These are phyloP conservation scores for Penicillium sp. DNA, from an alignment of 2,329 filamentous ascomycete genomes.

Conservation along the genomic window DNA sequence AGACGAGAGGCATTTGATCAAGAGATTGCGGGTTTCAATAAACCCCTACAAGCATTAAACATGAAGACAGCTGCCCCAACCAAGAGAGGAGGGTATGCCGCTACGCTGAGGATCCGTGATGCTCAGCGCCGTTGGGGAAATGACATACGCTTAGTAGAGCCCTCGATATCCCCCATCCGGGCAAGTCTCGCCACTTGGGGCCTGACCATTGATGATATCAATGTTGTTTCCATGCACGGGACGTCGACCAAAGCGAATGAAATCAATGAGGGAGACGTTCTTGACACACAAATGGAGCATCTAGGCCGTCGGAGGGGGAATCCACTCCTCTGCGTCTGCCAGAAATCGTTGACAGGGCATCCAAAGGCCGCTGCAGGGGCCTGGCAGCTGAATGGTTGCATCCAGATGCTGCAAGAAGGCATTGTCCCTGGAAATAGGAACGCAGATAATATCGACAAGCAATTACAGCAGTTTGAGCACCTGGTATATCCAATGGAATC, in stretches of 20 bases:
- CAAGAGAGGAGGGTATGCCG: neutral
- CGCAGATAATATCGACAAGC: conserved; percentile 83
- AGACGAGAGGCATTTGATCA: conserved; percentile 89
- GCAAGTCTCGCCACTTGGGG: conserved; percentile 95
- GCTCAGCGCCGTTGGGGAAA: conserved; percentile 88
- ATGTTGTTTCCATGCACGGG: conserved; percentile 94
- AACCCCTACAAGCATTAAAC: neutral
- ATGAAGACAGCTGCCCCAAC: too few species aligned
- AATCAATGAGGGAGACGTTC: conserved; percentile 96
- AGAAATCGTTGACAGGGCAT: conserved; percentile 96
- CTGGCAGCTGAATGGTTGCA: conserved; percentile 97
- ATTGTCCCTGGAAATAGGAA: conserved; percentile 95
- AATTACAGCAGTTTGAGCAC: conserved; percentile 35
- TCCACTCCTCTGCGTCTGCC: conserved; percentile 86
- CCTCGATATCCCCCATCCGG: conserved; percentile 87
- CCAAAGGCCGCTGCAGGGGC: conserved; percentile 97
- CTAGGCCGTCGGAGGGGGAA: conserved; percentile 94
- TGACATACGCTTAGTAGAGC: conserved; percentile 93
- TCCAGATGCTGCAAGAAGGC: conserved; percentile 90
- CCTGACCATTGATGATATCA: conserved; percentile 91
- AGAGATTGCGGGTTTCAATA: conserved; percentile 82
- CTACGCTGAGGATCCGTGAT: conserved; percentile 73
- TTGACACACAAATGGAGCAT: conserved; percentile 91
- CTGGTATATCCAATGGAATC: conserved; percentile 39
- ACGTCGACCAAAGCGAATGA: conserved; percentile 97